Percentiles rank a stretch among this genome's conserved stretches.
Conservation (phyloP, 257 asterid genomes). For the Forsythia suspensa region DNA sequence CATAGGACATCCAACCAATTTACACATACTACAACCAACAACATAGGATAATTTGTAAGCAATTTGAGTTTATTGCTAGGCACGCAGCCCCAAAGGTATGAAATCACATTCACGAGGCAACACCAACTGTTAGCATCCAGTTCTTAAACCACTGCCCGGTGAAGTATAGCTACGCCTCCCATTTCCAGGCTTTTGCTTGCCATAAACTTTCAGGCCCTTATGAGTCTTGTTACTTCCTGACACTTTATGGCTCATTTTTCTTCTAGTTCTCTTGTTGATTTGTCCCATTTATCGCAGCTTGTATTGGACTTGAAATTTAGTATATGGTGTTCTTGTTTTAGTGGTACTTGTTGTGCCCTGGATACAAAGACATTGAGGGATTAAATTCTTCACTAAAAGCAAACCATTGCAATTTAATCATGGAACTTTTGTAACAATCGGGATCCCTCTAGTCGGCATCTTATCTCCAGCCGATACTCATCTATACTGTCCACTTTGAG, state of each 20-base stretch:
- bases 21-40: too few species aligned
- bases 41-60: too few species aligned
- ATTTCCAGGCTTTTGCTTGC: constrained; percentile 25
- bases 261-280: constrained; percentile 32
- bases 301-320: constrained; percentile 24
- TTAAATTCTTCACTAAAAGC: background rate
- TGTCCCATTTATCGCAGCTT: constrained; percentile 24
- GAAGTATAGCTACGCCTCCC: constrained; percentile 21
- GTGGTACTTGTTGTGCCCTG: constrained; percentile 36
- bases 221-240: constrained; percentile 17
- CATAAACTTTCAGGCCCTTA: constrained; percentile 29
- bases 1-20: too few species aligned
- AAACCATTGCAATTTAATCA: too few species aligned
- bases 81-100: too few species aligned
- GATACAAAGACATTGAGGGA: background rate
- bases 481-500: too few species aligned
- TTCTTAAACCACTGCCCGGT: constrained; percentile 32
- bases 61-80: too few species aligned
- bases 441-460: too few species aligned
- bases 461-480: too few species aligned
- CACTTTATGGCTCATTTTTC: constrained; percentile 26
- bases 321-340: constrained; percentile 32
- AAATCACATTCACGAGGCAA: constrained; percentile 29
- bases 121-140: constrained; percentile 32
- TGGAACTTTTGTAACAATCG: too few species aligned